phyloP scores from a whole-genome alignment of 768 basidiomycete genomes.

The Russula griseocarnosa region DNA sequence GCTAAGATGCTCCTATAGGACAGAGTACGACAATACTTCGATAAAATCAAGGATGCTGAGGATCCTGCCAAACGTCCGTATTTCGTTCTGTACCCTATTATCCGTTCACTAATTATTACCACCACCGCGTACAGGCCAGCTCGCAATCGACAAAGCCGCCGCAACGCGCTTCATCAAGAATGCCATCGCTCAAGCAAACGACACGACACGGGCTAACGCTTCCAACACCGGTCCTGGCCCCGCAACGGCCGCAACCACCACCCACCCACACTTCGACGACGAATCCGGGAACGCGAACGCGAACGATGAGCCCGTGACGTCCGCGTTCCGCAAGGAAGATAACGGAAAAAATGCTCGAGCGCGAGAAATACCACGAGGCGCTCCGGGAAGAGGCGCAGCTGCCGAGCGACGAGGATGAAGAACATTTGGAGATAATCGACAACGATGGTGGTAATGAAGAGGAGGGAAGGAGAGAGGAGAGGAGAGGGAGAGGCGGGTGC shows the following conservation, averaged over 20 bases:
- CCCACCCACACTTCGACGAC: conserved; percentile 25
- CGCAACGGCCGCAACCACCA: conserved; percentile 21
- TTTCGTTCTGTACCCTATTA: conserved; percentile 4
- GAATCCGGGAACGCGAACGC: conserved; percentile 11
- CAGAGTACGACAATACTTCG: conserved; percentile 74
- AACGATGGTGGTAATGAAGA: conserved; percentile 33
- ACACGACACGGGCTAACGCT: neutral
- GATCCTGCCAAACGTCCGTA: conserved; percentile 55
- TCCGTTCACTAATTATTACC: neutral
- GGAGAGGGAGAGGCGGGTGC: conserved; percentile 31
- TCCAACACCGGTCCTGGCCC: conserved; percentile 19
- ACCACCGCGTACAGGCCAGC: conserved; percentile 35
- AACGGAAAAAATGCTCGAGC: conserved; percentile 70
- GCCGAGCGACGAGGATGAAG: conserved; percentile 36
- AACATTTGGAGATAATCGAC: conserved; percentile 38
- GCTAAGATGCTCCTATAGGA: conserved; percentile 45
- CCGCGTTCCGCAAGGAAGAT: conserved; percentile 50
- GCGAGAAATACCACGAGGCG: conserved; percentile 58
- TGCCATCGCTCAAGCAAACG: conserved; percentile 63
- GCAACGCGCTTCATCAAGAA: conserved; percentile 81
- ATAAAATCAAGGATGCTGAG: conserved; percentile 75
- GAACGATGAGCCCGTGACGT: conserved; percentile 16
- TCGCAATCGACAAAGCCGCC: conserved; percentile 69
- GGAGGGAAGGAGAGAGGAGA: conserved; percentile 14
- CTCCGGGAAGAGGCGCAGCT: conserved; percentile 40